A percentile compares a stretch with the other conserved stretches of the same genome.
phyloP scores from a whole-genome alignment of 129 eudicot genomes.

The Kitagawia praeruptora region DNA sequence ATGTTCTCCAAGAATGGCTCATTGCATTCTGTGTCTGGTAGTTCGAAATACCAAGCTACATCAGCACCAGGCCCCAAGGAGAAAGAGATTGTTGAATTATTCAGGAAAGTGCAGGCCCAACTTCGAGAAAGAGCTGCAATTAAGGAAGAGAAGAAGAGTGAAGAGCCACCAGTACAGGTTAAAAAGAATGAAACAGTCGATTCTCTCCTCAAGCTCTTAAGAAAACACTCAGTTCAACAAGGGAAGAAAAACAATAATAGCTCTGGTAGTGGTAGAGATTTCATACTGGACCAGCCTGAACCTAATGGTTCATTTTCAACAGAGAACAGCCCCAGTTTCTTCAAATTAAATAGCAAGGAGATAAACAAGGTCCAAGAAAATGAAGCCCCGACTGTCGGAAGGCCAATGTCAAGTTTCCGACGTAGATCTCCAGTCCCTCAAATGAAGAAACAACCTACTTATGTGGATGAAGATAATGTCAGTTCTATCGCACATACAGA shows the following conservation, averaged over 20 bases:
- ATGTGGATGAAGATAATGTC: conserved; percentile 25
- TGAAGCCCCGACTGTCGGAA: conserved; percentile 24
- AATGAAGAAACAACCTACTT: conserved; percentile 43
- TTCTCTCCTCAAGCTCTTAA: conserved; percentile 65
- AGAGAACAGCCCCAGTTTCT: conserved; percentile 13
- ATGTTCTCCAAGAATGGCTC: conserved; percentile 57
- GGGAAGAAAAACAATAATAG: conserved; percentile 37
- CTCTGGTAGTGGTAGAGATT: conserved; percentile 31
- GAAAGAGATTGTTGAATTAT: conserved; percentile 72
- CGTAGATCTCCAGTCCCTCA: conserved; percentile 78
- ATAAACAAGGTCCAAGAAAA: conserved; percentile 27
- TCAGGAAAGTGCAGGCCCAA: conserved; percentile 71
- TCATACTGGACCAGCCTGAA: conserved; percentile 24
- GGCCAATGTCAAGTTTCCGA: conserved; percentile 71
- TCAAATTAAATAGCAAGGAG: conserved; percentile 20
- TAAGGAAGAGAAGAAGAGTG: conserved; percentile 64
- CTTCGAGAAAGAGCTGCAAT: conserved; percentile 66
- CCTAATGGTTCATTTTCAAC: conserved; percentile 12
- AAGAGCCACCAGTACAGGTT: conserved; percentile 45
- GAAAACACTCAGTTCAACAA: conserved; percentile 66
- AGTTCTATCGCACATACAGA: conserved; percentile 14
- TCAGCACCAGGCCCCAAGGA: conserved; percentile 73
- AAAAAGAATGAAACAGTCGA: conserved; percentile 73
- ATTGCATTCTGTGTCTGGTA: conserved; percentile 32
- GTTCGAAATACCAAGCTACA: conserved; percentile 42